Percentiles rank a stretch among this genome's conserved stretches.
Evolutionary conservation across 768 basidiomycete species (phyloP).

Genomic region (Hortiboletus flavorubellus): DNA sequence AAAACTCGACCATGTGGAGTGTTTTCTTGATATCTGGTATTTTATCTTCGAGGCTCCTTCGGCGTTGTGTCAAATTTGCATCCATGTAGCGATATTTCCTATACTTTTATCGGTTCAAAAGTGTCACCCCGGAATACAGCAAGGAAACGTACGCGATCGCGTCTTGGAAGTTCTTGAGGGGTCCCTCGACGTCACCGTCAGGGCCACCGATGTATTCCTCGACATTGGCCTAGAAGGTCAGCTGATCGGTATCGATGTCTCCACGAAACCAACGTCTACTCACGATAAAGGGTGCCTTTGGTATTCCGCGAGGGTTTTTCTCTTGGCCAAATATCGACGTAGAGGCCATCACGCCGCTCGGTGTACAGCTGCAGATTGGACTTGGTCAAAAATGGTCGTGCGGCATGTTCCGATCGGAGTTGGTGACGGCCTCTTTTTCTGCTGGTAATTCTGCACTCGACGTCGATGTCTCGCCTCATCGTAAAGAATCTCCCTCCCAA

Average conservation of each 20-base stretch:
- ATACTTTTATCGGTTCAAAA: conserved; percentile 30
- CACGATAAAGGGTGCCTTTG: conserved; percentile 93
- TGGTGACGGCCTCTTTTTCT: neutral
- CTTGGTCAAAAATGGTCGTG: neutral
- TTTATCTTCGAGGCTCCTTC: conserved; percentile 83
- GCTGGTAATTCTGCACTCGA: neutral
- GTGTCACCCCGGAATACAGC: conserved; percentile 4
- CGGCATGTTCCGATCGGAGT: conserved; percentile 30
- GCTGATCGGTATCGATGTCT: neutral
- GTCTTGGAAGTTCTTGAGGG: conserved; percentile 83
- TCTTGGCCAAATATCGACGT: conserved; percentile 36
- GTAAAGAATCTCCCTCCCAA: conserved; percentile 77
- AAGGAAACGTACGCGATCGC: conserved; percentile 75
- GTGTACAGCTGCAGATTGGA: neutral
- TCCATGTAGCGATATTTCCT: conserved; percentile 99
- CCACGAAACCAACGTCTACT: conserved; percentile 26
- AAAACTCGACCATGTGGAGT: conserved; percentile 80
- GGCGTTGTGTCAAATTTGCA: conserved; percentile 71
- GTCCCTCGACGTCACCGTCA: conserved; percentile 72
- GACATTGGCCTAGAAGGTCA: conserved; percentile 65
- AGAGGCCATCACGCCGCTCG: conserved; percentile 17
- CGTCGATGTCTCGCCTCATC: conserved; percentile 74
- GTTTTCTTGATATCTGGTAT: conserved; percentile 96
- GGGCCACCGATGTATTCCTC: conserved; percentile 80
- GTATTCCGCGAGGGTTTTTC: conserved; percentile 90